phyloP scores from a whole-genome alignment of 1,284 basidiomycete species.

The Marasmius oreades region DNA sequence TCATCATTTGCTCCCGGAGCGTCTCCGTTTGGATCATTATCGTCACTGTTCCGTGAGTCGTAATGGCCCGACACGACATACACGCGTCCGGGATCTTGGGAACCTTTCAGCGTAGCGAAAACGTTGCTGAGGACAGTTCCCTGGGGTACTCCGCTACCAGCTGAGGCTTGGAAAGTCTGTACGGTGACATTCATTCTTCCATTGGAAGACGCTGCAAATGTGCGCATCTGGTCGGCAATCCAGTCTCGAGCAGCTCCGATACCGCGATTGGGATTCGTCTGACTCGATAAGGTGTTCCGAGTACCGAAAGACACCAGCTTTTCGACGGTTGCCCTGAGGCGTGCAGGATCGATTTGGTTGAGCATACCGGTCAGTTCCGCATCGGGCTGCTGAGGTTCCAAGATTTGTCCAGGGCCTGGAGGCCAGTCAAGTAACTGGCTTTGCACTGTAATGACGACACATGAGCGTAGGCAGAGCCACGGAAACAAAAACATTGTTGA shows the following conservation, averaged over 20 bases:
- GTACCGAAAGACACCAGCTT: constrained; percentile 55
- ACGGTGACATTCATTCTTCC: constrained; percentile 45
- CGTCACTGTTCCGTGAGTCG: constrained; percentile 33
- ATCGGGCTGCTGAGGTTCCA: constrained; percentile 40
- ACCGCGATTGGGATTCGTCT: constrained; percentile 46
- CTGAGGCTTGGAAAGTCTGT: constrained; percentile 41
- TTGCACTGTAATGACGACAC: constrained; percentile 1
- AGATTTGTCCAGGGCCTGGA: constrained; percentile 38
- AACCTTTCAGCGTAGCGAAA: constrained; percentile 45
- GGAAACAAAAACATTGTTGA: background rate
- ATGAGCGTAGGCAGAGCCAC: background rate
- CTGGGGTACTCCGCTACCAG: constrained; percentile 33
- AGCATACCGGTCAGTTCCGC: constrained; percentile 41
- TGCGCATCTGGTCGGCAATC: constrained; percentile 44
- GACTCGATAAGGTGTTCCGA: constrained; percentile 46
- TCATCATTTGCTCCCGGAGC: constrained; percentile 48
- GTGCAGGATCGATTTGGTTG: constrained; percentile 38
- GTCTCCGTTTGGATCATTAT: constrained; percentile 24
- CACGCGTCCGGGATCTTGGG: constrained; percentile 44
- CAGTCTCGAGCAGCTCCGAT: constrained; percentile 55
- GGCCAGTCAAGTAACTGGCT: constrained; percentile 33
- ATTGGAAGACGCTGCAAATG: constrained; percentile 37
- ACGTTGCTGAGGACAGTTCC: constrained; percentile 47
- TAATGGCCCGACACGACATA: constrained; percentile 55
- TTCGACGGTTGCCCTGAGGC: constrained; percentile 42